Base-by-base conservation (phyloP, 768 basidiomycete species). In the Kwoniella shandongensis region DNA sequence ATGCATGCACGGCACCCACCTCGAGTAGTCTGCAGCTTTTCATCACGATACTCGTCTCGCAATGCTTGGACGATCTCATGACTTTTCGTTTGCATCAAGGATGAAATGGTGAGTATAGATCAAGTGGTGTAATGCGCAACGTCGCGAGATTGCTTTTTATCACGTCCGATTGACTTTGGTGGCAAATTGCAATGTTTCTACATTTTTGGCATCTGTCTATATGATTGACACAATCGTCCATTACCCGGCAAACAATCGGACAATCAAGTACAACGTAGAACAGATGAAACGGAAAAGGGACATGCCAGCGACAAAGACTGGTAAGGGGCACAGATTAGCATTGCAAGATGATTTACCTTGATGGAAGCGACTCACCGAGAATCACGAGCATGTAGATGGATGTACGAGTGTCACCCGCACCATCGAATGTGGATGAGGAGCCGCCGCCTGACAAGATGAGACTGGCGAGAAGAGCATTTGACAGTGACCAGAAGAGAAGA, bases 261-360 rank as follows among this genome's bases (percentile, higher is more conserved):
- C 41, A 26, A 76, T 64, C 20, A 72, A 51, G 47, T 77, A 86
- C 35, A 83, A 69, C 2, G 83, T 84, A 8, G 84, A 84, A 26
- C 83, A 84, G 13, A 81, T 57, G 54, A 87, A 81, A 17, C 86
- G 80, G 81, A 86, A 75, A 6, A 73, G 53, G 20, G 69, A 63
- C 60, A 74, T 76, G 4, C 67, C 75, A 15, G 75, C 71, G 8
- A 76, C 73, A 39, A 76, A 76, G 40, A 76, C 69, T 72, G 35
- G 4, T n/a, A 17, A 26, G 11, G 1, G 30, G 25, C 13, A 44
- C 41, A 27, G 23, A 20, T 40, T 13, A 32, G 32, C 32, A 32
- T 13, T 32, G 32, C 32, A 6, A 2, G 26, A 15, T 36, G 39
- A 46, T 23, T 10, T 29, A 11, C 26, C 32, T 4, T 44, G 29